phyloP scores from a whole-genome alignment of 306 rosid genomes.

The Vigna reflexopilosa region DNA sequence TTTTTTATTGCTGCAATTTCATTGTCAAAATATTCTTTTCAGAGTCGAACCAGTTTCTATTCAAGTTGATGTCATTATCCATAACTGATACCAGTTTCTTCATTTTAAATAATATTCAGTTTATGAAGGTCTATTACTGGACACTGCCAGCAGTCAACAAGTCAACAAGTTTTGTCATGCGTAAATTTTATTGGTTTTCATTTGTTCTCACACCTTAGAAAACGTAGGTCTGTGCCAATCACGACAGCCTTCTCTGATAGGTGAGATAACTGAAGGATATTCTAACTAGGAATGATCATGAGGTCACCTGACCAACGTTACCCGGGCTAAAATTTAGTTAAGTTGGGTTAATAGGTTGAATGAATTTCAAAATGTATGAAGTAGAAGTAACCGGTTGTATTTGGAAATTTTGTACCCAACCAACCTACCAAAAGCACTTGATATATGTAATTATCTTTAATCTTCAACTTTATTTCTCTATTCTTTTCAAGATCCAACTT shows the following conservation, averaged over 20 bases:
- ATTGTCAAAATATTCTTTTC: neutral
- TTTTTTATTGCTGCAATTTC: constrained; percentile 1
- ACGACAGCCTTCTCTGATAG: neutral
- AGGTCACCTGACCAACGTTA: neutral
- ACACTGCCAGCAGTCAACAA: neutral
- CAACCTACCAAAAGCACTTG: neutral
- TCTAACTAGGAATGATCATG: neutral
- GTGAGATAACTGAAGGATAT: neutral
- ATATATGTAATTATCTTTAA: too few relatives aligned
- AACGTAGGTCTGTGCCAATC: neutral
- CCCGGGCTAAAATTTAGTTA: neutral
- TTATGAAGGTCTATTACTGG: constrained; percentile 1
- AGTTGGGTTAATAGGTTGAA: neutral
- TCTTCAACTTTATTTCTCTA: neutral
- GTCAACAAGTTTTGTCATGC: neutral
- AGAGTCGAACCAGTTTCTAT: neutral
- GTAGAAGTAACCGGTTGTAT: neutral
- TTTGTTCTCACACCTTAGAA: constrained; percentile 3
- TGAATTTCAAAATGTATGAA: too few relatives aligned
- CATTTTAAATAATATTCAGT: neutral
- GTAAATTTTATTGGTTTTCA: neutral
- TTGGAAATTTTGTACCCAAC: neutral
- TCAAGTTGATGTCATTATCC: constrained; percentile 6
- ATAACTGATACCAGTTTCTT: constrained; percentile 2
- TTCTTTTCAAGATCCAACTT: neutral